phyloP scores from a whole-genome alignment of 331 rosid genomes.

The Acacia pycnantha region DNA sequence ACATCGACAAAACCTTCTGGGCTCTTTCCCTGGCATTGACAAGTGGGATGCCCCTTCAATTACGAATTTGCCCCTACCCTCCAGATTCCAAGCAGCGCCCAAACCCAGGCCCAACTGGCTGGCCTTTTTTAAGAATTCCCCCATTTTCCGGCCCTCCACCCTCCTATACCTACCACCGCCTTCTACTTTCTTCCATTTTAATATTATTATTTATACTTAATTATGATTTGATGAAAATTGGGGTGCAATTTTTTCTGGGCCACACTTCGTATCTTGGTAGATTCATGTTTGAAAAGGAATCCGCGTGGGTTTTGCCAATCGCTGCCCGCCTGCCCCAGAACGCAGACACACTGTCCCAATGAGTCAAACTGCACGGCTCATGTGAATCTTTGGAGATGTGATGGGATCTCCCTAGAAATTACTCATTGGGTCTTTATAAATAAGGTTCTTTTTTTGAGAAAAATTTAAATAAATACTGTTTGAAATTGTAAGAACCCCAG shows the following conservation, averaged over 20 bases:
- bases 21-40: neutral
- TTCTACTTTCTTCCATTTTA: neutral
- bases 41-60: neutral
- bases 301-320: neutral
- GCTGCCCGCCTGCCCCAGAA: neutral
- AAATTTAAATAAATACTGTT: too few relatives aligned
- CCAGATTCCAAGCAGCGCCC: neutral
- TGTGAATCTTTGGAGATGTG: neutral
- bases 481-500: too few relatives aligned
- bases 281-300: slow-evolving; percentile 5
- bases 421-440: neutral
- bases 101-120: neutral
- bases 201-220: neutral
- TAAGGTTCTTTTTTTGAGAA: too few relatives aligned
- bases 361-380: slow-evolving; percentile 5
- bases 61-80: neutral
- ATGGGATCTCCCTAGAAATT: neutral
- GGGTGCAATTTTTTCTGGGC: neutral
- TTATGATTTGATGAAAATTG: neutral
- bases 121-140: too few relatives aligned
- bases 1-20: neutral
- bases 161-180: neutral
- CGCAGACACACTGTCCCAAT: neutral
- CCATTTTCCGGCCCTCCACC: neutral
- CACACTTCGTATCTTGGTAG: neutral